phyloP scores from a whole-genome alignment of 257 asterid genomes.

The Salvia miltiorrhiza region DNA sequence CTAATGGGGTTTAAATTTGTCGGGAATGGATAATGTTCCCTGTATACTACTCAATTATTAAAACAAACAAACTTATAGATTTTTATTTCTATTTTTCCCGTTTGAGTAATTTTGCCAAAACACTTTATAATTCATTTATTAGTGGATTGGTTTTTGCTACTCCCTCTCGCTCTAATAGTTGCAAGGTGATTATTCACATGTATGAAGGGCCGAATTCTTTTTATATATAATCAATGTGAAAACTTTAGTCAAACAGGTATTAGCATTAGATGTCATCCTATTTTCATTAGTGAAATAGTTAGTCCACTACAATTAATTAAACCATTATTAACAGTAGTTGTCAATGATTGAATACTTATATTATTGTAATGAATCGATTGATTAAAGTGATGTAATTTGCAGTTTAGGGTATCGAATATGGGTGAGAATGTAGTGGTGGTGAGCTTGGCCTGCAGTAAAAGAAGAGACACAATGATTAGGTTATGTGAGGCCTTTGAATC shows the following conservation, averaged over 20 bases:
- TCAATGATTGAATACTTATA: neutral
- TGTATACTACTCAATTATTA: neutral
- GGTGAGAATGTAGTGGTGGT: constrained; percentile 58
- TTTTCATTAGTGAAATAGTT: neutral
- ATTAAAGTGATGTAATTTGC: constrained; percentile 13
- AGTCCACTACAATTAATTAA: neutral
- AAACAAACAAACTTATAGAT: neutral
- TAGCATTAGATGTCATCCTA: neutral
- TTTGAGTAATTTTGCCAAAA: neutral
- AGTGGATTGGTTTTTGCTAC: neutral
- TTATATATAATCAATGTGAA: neutral
- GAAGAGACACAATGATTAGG: constrained; percentile 56
- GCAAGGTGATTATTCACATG: neutral
- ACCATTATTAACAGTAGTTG: neutral
- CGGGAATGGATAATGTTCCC: neutral
- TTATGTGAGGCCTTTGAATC: constrained; percentile 66
- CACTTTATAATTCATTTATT: neutral
- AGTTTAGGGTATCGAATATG: constrained; percentile 61
- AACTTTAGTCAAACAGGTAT: neutral
- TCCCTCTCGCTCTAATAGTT: neutral
- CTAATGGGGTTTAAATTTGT: neutral
- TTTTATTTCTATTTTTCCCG: neutral
- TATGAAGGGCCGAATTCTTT: neutral
- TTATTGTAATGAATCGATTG: neutral
- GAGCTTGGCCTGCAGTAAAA: constrained; percentile 56